These are phyloP conservation scores for Laburnicola sp. DNA, from an alignment of 2,329 filamentous ascomycete genomes.

Conservation along the genomic window DNA sequence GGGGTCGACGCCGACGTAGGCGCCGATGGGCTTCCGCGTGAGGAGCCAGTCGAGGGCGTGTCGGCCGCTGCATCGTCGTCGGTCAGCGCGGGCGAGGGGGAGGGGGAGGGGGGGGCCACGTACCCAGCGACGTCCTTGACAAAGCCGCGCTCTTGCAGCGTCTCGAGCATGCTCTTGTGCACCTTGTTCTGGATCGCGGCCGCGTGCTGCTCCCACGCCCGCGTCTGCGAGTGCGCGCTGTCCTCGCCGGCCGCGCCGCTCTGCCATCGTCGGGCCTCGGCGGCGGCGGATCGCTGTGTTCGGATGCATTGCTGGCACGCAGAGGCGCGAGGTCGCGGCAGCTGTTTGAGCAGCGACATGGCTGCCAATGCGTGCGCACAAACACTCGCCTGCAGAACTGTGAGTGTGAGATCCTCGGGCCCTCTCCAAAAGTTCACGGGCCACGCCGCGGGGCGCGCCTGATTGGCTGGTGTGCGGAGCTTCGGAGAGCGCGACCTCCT, in stretches of 20 bases:
- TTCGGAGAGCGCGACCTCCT: neutral
- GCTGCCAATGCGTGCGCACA: constrained; percentile 19
- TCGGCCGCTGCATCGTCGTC: constrained; percentile 42
- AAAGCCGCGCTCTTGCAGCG: constrained; percentile 71
- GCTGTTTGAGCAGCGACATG: constrained; percentile 34
- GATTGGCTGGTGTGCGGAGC: constrained; percentile 10
- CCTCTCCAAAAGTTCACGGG: constrained; percentile 24
- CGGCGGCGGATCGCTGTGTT: constrained; percentile 20
- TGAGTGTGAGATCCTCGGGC: too few species aligned
- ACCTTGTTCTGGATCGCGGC: constrained; percentile 31
- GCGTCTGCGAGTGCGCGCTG: constrained; percentile 18
- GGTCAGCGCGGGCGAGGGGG: constrained; percentile 5
- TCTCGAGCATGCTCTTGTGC: constrained; percentile 57
- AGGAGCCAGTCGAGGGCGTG: constrained; percentile 66
- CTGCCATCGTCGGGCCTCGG: constrained; percentile 20
- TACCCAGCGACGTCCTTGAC: constrained; percentile 77
- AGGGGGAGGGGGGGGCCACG: constrained; percentile 33
- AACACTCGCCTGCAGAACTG: too few species aligned
- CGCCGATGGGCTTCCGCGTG: constrained; percentile 66
- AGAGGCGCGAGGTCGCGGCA: constrained; percentile 32
- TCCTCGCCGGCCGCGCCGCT: constrained; percentile 26
- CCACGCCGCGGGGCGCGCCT: constrained; percentile 12
- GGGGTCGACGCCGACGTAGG: constrained; percentile 81
- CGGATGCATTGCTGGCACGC: constrained; percentile 36
- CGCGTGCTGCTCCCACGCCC: constrained; percentile 35